Evolutionary conservation across 805 yeast genomes (phyloP), one percentile per base, ranked within the genome.

Genomic region (Saccharomycopsis vini): DNA sequence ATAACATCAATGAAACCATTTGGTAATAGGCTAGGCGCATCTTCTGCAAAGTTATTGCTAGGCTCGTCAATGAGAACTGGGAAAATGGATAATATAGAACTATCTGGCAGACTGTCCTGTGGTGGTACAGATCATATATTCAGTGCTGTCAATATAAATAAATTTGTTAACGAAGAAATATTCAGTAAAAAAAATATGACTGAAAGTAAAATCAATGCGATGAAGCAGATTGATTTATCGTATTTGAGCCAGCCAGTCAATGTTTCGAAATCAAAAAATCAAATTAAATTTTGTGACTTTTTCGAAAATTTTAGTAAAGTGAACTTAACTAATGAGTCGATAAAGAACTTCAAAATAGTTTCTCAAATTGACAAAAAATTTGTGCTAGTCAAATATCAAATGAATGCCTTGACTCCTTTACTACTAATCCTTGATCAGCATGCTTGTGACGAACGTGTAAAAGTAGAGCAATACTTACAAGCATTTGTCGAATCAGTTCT

Each of bases 361-460:
- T 65, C 71, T 3, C 95, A 85, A 56, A 61, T 83, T 2, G 85
- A 77, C 37, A 54, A 60, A 3, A 82, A 80, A 55, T 84, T 84
- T 54, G 75, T 87, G 6, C 61, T 86, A 3, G 57, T 72, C 2
- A 63, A 58, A 20, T 23, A 22, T 3, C 33, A 21, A 7, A 15
- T 40, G 1, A 36, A 40, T 1, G 30, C 12, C 20, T 26, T 26
- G 28, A n/a, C n/a, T n/a, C 47, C 49, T 5, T 36, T 54, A 0
- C 52, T 75, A 13, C 57, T 74, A 18, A 60, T 75, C 1, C 53
- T 82, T 4, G 95, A 87, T 56, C 95, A 86, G 54, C 95, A 87
- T 63, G 95, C 95, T 0, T 75, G 81, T 43, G 94, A 83, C 60
- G 95, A 87, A 56, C 60, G 95, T 43, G 66, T 83, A 0, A 65